Percentiles rank a stretch among this genome's conserved stretches.
Evolutionary conservation across 345 rosid genomes (phyloP).

Genomic region (Mallotus nudiflorus): DNA sequence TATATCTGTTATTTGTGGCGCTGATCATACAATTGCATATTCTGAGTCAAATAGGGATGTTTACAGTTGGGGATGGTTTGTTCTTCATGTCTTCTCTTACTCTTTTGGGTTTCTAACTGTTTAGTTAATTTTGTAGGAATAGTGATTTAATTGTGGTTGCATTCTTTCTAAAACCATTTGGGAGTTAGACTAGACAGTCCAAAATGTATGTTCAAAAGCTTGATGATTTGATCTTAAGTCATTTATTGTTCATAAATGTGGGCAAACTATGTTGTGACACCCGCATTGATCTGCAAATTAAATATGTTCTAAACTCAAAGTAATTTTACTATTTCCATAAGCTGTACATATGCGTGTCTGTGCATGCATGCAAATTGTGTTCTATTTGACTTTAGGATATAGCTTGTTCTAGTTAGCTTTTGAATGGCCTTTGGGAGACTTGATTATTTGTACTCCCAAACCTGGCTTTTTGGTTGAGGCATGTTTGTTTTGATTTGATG

Average conservation of each 20-base stretch:
- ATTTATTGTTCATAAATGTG: background rate
- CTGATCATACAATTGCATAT: slow-evolving; percentile 90
- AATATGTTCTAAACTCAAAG: background rate
- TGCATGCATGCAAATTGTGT: background rate
- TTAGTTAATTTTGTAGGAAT: background rate
- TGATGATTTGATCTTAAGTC: background rate
- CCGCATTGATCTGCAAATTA: too few relatives aligned
- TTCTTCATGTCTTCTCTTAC: slow-evolving; percentile 1
- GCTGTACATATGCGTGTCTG: background rate
- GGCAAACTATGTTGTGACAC: too few relatives aligned
- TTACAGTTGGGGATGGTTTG: slow-evolving; percentile 87
- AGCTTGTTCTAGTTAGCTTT: background rate
- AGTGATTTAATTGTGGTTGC: background rate
- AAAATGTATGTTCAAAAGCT: background rate
- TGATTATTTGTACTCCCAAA: too few relatives aligned
- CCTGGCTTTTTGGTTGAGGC: too few relatives aligned
- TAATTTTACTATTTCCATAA: background rate
- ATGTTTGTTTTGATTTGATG: background rate
- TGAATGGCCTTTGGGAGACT: background rate
- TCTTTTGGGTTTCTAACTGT: slow-evolving; percentile 3
- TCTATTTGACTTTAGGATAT: background rate
- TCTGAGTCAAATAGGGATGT: slow-evolving; percentile 61
- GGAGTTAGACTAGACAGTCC: background rate
- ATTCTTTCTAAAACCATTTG: background rate
- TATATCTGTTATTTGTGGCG: slow-evolving; percentile 79